phyloP scores from a whole-genome alignment of 306 rosid genomes.

The Datisca glomerata region DNA sequence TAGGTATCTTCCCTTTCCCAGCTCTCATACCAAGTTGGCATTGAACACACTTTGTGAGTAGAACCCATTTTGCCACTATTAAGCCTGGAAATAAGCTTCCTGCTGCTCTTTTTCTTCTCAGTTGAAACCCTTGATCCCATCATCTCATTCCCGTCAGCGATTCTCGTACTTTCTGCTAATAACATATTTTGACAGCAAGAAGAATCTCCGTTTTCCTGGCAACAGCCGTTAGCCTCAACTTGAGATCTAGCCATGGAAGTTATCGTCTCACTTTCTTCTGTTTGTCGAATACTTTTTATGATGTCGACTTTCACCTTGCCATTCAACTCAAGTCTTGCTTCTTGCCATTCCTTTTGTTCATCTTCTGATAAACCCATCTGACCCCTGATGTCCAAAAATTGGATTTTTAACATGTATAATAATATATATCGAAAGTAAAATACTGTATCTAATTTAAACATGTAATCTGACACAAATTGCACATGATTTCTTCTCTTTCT shows the following conservation, averaged over 20 bases:
- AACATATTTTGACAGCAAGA: slow-evolving; percentile 39
- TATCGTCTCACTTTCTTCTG: slow-evolving; percentile 11
- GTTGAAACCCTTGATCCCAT: slow-evolving; percentile 26
- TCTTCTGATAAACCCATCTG: slow-evolving; percentile 87
- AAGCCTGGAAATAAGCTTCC: slow-evolving; percentile 24
- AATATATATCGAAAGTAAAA: too few species aligned
- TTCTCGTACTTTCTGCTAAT: slow-evolving; percentile 17
- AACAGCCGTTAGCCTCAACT: slow-evolving; percentile 32
- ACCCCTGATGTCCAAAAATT: slow-evolving; percentile 67
- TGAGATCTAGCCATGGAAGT: slow-evolving; percentile 11
- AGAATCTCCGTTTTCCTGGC: slow-evolving; percentile 40
- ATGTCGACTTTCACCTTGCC: slow-evolving; percentile 22
- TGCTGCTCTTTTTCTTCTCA: slow-evolving; percentile 27
- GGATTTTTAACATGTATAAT: too few species aligned
- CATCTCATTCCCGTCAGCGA: slow-evolving; percentile 24
- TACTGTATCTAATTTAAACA: too few species aligned
- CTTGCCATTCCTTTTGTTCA: slow-evolving; percentile 47
- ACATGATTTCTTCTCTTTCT: too few species aligned
- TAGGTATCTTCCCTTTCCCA: slow-evolving; percentile 91
- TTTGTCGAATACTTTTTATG: slow-evolving; percentile 14
- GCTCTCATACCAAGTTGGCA: slow-evolving; percentile 71
- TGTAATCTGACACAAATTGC: too few species aligned
- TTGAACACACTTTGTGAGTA: slow-evolving; percentile 33
- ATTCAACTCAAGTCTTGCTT: slow-evolving; percentile 40
- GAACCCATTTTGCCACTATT: slow-evolving; percentile 43